A percentile compares a stretch with the other conserved stretches of the same genome.
Conservation (phyloP, 2,329 filamentous ascomycete species). For the Podosphaera xanthii region DNA sequence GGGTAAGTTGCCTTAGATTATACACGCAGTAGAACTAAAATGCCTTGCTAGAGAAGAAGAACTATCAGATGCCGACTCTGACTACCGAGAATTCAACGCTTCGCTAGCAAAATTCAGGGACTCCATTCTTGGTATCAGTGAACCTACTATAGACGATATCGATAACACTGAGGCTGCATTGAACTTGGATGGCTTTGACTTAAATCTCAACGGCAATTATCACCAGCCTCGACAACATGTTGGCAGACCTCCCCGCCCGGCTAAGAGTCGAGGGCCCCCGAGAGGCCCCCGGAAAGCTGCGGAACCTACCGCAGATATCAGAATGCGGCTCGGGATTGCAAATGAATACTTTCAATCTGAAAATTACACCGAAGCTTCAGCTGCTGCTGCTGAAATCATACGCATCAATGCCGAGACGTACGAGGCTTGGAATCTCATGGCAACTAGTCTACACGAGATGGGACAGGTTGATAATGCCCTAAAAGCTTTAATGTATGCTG, state of each 20-base stretch:
- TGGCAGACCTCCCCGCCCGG: background rate
- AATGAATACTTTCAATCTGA: conserved; percentile 42
- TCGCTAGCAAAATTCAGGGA: conserved; percentile 19
- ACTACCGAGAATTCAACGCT: conserved; percentile 20
- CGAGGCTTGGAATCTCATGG: conserved; percentile 39
- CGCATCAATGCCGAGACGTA: conserved; percentile 45
- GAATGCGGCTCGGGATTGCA: conserved; percentile 39
- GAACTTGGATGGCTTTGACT: background rate
- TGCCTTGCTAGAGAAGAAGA: background rate
- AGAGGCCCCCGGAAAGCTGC: conserved; percentile 30
- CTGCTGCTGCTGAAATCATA: conserved; percentile 37
- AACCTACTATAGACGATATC: conserved; percentile 4
- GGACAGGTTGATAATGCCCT: conserved; percentile 33
- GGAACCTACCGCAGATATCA: conserved; percentile 50
- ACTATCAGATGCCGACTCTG: conserved; percentile 19
- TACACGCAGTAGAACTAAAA: background rate
- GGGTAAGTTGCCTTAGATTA: background rate
- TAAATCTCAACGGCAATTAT: background rate
- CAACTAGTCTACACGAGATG: conserved; percentile 36
- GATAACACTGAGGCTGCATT: background rate
- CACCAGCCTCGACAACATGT: background rate
- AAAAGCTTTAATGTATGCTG: conserved; percentile 36
- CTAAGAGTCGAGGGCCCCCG: conserved; percentile 3
- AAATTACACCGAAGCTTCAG: conserved; percentile 35
- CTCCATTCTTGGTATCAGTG: conserved; percentile 8